Conservation (phyloP, 164 flowering plant species). For the Malania oleifera region DNA sequence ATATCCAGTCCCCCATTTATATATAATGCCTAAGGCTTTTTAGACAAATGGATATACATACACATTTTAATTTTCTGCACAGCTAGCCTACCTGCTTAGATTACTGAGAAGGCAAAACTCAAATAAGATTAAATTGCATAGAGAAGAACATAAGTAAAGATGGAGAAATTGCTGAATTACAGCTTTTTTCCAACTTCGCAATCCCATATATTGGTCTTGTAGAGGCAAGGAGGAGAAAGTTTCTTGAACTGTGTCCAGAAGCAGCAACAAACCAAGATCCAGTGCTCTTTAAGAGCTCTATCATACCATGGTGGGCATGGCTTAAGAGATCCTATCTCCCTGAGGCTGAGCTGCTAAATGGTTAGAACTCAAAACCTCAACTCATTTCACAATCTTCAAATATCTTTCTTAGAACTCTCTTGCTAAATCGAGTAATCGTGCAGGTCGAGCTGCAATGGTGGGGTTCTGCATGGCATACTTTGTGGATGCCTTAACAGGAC, state of each 20-base stretch:
- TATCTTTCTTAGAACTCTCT: background rate
- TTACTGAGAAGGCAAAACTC: too few relatives aligned
- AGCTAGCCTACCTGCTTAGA: too few relatives aligned
- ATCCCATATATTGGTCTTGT: conserved; percentile 4
- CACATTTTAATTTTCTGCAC: too few relatives aligned
- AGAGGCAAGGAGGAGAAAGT: conserved; percentile 68
- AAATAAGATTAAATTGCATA: too few relatives aligned
- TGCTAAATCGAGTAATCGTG: too few relatives aligned
- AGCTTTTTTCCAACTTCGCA: too few relatives aligned
- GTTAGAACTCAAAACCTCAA: conserved; percentile 15
- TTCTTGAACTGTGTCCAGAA: conserved; percentile 48
- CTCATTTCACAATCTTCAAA: background rate
- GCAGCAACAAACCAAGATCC: conserved; percentile 48
- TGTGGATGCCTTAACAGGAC: conserved; percentile 54
- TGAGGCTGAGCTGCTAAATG: conserved; percentile 61
- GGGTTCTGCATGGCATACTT: conserved; percentile 59
- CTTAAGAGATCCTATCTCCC: conserved; percentile 46
- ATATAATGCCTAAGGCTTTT: too few relatives aligned
- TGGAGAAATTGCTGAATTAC: too few relatives aligned
- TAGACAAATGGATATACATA: too few relatives aligned
- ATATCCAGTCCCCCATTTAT: too few relatives aligned
- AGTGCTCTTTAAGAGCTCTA: conserved; percentile 51
- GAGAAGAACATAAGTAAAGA: too few relatives aligned
- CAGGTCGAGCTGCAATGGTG: conserved; percentile 69
- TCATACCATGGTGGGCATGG: conserved; percentile 82